These are phyloP conservation scores for Neurospora discreta DNA, from an alignment of 495 filamentous ascomycete genomes.

Conservation along the genomic window DNA sequence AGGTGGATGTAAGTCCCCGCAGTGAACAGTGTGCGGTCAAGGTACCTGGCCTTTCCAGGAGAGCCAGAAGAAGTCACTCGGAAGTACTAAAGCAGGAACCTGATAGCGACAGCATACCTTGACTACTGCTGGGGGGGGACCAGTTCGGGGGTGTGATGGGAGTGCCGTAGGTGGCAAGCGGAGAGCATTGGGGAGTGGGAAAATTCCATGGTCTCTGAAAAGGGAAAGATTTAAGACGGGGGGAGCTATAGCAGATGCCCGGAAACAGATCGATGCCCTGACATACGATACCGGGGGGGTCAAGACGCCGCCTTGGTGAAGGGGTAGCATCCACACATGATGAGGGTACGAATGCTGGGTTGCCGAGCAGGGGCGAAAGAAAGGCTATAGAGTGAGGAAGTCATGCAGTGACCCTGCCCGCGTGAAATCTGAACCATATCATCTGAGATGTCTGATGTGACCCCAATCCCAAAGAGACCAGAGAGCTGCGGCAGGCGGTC, in stretches of 20 bases:
- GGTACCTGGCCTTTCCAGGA: conserved; percentile 6
- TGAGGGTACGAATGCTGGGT: conserved; percentile 10
- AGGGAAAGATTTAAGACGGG: conserved; percentile 28
- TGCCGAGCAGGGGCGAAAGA: conserved; percentile 17
- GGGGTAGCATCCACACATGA: conserved; percentile 6
- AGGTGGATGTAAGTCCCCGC: conserved; percentile 11
- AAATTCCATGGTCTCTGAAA: conserved; percentile 15
- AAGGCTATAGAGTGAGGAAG: neutral
- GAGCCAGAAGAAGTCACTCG: conserved; percentile 9
- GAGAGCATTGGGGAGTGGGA: conserved; percentile 14
- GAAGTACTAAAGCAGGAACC: conserved; percentile 12
- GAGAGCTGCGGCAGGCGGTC: neutral
- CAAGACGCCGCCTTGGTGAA: conserved; percentile 8
- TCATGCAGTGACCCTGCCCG: neutral
- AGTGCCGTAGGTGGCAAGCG: conserved; percentile 16
- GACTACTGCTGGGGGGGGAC: neutral
- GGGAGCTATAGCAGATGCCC: conserved; percentile 34
- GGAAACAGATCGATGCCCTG: conserved; percentile 28
- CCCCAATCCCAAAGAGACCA: neutral
- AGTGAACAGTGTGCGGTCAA: conserved; percentile 6
- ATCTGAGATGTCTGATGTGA: neutral
- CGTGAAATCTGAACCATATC: neutral
- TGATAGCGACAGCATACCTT: conserved; percentile 9
- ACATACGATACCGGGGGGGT: conserved; percentile 32
- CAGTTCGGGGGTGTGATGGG: conserved; percentile 7